phyloP scores from a whole-genome alignment of 2,329 filamentous ascomycete genomes.

The Cytospora mali region DNA sequence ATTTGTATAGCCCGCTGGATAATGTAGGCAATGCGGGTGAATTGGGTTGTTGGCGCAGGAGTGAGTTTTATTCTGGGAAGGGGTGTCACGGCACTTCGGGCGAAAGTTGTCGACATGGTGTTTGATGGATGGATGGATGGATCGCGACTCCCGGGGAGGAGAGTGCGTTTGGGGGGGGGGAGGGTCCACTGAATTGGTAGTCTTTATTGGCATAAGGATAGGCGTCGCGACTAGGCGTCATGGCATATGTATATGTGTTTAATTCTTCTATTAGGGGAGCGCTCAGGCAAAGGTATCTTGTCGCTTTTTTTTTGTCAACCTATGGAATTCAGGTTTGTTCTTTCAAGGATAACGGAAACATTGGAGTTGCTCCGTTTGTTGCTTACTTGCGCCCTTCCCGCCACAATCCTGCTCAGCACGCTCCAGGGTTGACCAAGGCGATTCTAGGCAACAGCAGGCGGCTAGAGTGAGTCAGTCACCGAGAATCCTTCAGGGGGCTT shows the following conservation, averaged over 20 bases:
- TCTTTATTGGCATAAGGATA: neutral
- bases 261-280: neutral
- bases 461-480: no score
- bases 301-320: no score
- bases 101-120: neutral
- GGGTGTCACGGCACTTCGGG: neutral
- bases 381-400: no score
- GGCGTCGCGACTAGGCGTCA: neutral
- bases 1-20: neutral
- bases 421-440: slow-evolving; percentile 9
- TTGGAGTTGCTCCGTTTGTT: no score
- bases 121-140: neutral
- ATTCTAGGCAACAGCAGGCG: neutral
- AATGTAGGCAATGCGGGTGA: neutral
- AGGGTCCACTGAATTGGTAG: neutral
- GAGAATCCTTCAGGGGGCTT: no score
- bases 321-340: no score
- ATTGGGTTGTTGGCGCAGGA: neutral
- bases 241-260: neutral
- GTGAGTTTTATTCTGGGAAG: neutral
- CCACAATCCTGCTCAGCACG: no score
- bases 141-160: no score
- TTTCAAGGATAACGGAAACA: no score
- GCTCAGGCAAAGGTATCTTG: no score
- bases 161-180: neutral